phyloP scores from a whole-genome alignment of 2,329 filamentous ascomycete species.

The Exophiala viscosa region DNA sequence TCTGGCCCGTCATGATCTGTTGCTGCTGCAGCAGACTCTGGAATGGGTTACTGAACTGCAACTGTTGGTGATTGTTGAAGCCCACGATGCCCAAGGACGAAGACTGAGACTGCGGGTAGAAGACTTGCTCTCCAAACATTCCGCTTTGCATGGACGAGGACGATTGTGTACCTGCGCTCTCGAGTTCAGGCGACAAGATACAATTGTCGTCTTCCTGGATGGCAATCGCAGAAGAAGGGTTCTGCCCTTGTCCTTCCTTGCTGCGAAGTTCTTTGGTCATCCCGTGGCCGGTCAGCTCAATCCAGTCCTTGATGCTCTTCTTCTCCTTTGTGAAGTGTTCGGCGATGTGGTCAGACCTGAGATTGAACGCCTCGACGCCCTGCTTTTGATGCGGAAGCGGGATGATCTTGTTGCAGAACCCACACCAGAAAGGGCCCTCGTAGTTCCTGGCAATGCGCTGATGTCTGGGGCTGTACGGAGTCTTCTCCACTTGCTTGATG shows the following conservation, averaged over 20 bases:
- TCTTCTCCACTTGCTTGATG: constrained; percentile 20
- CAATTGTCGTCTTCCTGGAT: constrained; percentile 2
- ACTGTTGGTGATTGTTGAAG: too few species aligned
- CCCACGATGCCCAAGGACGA: too few species aligned
- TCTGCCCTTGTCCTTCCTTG: neutral
- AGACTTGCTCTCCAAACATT: neutral
- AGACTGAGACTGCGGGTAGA: neutral
- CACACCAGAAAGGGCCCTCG: constrained; percentile 75
- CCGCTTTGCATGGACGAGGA: constrained; percentile 3
- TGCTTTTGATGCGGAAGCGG: constrained; percentile 42
- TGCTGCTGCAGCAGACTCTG: too few species aligned
- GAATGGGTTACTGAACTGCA: too few species aligned
- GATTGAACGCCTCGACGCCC: constrained; percentile 56
- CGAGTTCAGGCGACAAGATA: neutral
- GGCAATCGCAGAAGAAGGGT: neutral
- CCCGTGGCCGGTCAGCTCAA: constrained; percentile 18
- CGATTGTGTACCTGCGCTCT: neutral
- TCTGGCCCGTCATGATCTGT: too few species aligned
- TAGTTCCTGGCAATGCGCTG: constrained; percentile 63
- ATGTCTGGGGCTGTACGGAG: constrained; percentile 40
- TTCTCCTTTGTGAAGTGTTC: constrained; percentile 42
- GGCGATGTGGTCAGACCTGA: constrained; percentile 71
- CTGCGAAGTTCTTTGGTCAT: constrained; percentile 4
- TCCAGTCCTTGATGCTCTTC: constrained; percentile 16
- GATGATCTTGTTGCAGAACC: constrained; percentile 66